Evolutionary conservation across 2,329 filamentous ascomycete species (phyloP).

Genomic region (Coniochaeta sp.): DNA sequence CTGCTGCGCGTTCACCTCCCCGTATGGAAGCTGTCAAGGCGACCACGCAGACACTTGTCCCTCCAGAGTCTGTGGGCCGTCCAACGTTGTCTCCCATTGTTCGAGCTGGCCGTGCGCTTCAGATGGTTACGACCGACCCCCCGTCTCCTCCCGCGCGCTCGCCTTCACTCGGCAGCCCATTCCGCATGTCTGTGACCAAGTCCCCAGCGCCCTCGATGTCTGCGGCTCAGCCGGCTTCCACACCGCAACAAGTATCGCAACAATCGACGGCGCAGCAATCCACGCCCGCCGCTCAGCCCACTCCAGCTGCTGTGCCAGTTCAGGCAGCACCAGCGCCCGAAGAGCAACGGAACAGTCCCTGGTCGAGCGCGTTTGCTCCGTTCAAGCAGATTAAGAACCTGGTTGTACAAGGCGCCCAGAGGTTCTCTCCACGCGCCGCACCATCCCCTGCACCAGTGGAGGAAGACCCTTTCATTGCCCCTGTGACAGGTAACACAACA

Average conservation of each 20-base stretch:
- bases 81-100: constrained; percentile 50
- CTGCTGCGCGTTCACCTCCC: constrained; percentile 10
- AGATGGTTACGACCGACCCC: constrained; percentile 52
- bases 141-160: constrained; percentile 48
- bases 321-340: constrained; percentile 4
- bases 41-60: constrained; percentile 13
- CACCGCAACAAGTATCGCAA: constrained; percentile 4
- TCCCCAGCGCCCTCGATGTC: constrained; percentile 19
- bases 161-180: constrained; percentile 47
- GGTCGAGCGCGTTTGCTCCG: constrained; percentile 19
- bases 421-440: constrained; percentile 19
- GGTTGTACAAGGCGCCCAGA: constrained; percentile 21
- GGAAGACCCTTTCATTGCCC: constrained; percentile 10
- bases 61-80: constrained; percentile 24
- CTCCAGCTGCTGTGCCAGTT: background rate
- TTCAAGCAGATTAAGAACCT: constrained; percentile 23
- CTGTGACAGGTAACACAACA: background rate
- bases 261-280: background rate
- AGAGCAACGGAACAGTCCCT: constrained; percentile 14
- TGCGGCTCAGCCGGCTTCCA: background rate
- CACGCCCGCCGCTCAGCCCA: background rate
- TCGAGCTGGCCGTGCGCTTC: constrained; percentile 48
- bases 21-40: constrained; percentile 7
- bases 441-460: constrained; percentile 4
- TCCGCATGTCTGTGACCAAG: constrained; percentile 31